Evolutionary conservation across 306 rosid genomes (phyloP).

Genomic region (Casuarina glauca): DNA sequence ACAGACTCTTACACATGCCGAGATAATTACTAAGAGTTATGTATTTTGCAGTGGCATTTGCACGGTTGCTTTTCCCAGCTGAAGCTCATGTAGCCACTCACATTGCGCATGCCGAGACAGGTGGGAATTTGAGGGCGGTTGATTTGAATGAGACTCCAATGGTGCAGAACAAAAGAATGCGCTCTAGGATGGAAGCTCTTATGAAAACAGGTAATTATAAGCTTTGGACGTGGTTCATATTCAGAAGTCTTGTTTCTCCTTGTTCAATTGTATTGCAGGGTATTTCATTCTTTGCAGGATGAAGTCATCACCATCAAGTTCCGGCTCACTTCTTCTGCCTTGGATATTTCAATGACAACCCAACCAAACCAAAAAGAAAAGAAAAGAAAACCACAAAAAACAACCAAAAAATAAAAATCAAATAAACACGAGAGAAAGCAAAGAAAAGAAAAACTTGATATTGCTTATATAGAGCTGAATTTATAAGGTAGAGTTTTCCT

Average conservation of each 20-base stretch:
- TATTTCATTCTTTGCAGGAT: neutral
- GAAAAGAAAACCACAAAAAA: no score
- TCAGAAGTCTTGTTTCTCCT: neutral
- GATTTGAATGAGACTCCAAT: slow-evolving; percentile 84
- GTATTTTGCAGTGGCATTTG: slow-evolving; percentile 69
- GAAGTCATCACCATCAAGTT: neutral
- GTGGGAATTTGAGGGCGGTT: slow-evolving; percentile 62
- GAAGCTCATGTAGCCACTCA: slow-evolving; percentile 85
- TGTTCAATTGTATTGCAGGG: neutral
- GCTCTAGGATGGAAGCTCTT: slow-evolving; percentile 56
- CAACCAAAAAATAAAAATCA: no score
- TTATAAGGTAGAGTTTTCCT: neutral
- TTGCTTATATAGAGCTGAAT: no score
- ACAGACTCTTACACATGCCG: neutral
- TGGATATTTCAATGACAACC: neutral
- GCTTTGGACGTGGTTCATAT: neutral
- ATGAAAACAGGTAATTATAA: slow-evolving; percentile 67
- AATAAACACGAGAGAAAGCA: no score
- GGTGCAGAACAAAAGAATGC: slow-evolving; percentile 58
- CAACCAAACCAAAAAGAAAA: no score
- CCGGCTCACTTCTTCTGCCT: neutral
- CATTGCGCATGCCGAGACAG: slow-evolving; percentile 66
- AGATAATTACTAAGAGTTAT: neutral
- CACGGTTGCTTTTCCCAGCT: slow-evolving; percentile 67
- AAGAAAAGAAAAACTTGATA: no score